A percentile compares a stretch with the other conserved stretches of the same genome.
Evolutionary conservation across 2,329 filamentous ascomycete species (phyloP).

Genomic region (Didymella keratinophila): DNA sequence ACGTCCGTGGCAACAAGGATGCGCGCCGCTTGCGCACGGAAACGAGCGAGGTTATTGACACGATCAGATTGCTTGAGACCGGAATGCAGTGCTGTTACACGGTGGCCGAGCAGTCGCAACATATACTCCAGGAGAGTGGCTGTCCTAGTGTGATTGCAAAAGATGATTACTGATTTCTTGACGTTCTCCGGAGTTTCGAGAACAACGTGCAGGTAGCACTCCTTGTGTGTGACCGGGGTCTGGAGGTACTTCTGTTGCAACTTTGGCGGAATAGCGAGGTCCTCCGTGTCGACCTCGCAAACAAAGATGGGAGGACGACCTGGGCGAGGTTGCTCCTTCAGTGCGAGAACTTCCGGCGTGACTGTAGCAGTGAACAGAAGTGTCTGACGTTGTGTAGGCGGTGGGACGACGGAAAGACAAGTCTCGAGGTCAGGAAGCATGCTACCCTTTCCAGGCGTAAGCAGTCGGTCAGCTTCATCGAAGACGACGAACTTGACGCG

Average conservation of each 20-base stretch:
- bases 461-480: conserved; percentile 91
- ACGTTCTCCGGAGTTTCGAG: conserved; percentile 76
- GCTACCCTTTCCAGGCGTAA: conserved; percentile 77
- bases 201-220: conserved; percentile 92
- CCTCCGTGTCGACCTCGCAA: conserved; percentile 80
- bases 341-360: conserved; percentile 85
- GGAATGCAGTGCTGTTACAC: conserved; percentile 91
- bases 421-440: conserved; percentile 96
- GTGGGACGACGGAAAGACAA: conserved; percentile 82
- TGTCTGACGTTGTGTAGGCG: conserved; percentile 82
- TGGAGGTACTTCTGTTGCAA: conserved; percentile 86
- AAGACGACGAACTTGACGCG: conserved; percentile 87
- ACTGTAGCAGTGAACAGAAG: conserved; percentile 96
- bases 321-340: conserved; percentile 80
- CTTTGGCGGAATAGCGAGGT: conserved; percentile 78
- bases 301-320: conserved; percentile 82
- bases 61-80: conserved; percentile 84
- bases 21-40: conserved; percentile 86
- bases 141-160: conserved; percentile 90
- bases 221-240: conserved; percentile 88
- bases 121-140: conserved; percentile 90
- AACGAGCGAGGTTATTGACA: conserved; percentile 86
- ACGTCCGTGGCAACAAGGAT: conserved; percentile 96
- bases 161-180: conserved; percentile 84
- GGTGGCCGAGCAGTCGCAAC: conserved; percentile 83